Percentiles rank a stretch among this genome's conserved stretches.
phyloP scores from a whole-genome alignment of 768 basidiomycete genomes.

The Termitomyces heimii region DNA sequence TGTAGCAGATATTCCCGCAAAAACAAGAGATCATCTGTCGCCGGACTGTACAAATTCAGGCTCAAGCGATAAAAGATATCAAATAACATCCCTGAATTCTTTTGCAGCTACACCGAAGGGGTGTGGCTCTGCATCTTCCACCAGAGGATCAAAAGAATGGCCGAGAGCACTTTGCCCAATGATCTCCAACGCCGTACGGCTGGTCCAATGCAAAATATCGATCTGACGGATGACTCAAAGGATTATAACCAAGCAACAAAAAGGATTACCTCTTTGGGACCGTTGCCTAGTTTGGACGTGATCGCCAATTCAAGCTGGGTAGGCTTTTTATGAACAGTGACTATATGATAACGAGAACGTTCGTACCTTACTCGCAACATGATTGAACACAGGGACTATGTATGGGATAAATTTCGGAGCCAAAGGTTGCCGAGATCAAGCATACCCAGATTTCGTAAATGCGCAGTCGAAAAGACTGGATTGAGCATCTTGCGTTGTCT shows the following conservation, averaged over 20 bases:
- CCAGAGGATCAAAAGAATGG: constrained; percentile 23
- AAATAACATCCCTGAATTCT: constrained; percentile 12
- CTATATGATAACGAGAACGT: background rate
- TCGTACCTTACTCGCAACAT: constrained; percentile 13
- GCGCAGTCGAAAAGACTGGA: constrained; percentile 29
- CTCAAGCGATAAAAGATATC: background rate
- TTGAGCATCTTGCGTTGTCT: constrained; percentile 32
- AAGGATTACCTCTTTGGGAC: constrained; percentile 10
- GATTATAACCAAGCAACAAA: background rate
- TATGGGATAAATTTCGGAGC: background rate
- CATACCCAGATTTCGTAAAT: constrained; percentile 24
- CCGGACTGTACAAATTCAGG: constrained; percentile 1
- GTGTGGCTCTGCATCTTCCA: constrained; percentile 18
- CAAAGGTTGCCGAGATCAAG: background rate
- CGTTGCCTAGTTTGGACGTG: constrained; percentile 4
- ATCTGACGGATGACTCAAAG: constrained; percentile 11
- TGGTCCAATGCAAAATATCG: constrained; percentile 22
- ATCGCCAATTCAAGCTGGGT: constrained; percentile 7
- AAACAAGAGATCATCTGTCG: constrained; percentile 7
- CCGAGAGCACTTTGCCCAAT: constrained; percentile 26
- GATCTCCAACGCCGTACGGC: constrained; percentile 23
- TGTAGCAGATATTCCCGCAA: constrained; percentile 21
- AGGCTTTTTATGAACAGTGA: background rate
- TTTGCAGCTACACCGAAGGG: constrained; percentile 23
- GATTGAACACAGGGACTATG: constrained; percentile 13